Evolutionary conservation across 345 rosid genomes (phyloP), one percentile per base, ranked within the genome.

Genomic region (Combretum micranthum): DNA sequence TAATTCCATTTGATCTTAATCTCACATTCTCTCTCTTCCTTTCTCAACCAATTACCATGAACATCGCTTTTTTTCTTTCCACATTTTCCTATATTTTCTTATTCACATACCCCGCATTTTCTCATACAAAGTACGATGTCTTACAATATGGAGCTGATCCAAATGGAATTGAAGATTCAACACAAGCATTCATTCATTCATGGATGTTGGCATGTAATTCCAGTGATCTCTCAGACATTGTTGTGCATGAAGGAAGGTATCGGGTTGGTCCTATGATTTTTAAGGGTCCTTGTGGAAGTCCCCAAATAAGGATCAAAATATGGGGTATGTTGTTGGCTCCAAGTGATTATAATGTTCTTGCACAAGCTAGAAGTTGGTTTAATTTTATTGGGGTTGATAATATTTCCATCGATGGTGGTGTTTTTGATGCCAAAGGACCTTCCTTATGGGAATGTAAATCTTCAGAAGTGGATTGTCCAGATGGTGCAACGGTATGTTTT

Each of bases 401-500:
- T 45, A 74, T 77, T 59, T 69, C 82, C 25, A 66, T 86, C 10
- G 26, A 60, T 45, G 89, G 89, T 14, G 82, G 85, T 11, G 48
- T 64, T 14, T 61, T 83, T 18, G 87, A 86, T 60, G 89, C 87
- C 17, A 75, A 72, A 19, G 94, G 89, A 13, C 15, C 80, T 1
- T 57, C 72, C 13, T 68, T 86, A 62, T 86, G 89, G 87, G 74
- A 49, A 39, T 80, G 89, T 57, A 83, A 83, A 19, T 72, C 70
- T 18, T 45, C 69, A 21, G 63, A 64, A 59, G 11, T 44, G 4
- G 16, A 48, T 39, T 83, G 89, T 62, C 87, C 85, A 14, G 44
- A 42, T 48, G 89, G 87, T 39, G 83, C 85, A 54, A 77, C 87
- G 80, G 89, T 83, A 72, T 6, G 20, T 55, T 5, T 45, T 15